These are phyloP conservation scores for Fusarium miscanthi DNA, from an alignment of 2,329 filamentous ascomycete genomes.

Conservation along the genomic window DNA sequence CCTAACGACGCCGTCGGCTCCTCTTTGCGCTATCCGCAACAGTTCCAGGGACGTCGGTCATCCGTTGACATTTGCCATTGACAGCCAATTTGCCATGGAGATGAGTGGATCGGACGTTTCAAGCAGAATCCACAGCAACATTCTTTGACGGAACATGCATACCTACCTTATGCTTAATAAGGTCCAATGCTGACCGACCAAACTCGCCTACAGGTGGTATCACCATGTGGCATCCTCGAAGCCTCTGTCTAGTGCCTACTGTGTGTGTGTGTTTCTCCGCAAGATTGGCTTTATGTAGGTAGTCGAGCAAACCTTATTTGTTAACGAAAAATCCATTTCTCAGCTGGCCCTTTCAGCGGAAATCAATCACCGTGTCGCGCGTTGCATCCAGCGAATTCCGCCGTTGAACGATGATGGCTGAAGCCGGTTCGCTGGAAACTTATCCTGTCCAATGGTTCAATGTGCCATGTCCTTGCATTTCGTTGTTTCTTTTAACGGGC, in stretches of 20 bases:
- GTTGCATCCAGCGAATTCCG: neutral
- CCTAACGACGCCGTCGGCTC: neutral
- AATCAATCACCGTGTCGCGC: slow-evolving; percentile 20
- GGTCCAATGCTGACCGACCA: neutral
- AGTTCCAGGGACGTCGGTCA: slow-evolving; percentile 8
- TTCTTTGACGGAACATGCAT: neutral
- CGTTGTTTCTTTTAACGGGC: neutral
- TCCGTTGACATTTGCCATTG: neutral
- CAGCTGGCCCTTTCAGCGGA: slow-evolving; percentile 14
- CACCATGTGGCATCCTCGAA: neutral
- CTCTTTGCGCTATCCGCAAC: slow-evolving; percentile 6
- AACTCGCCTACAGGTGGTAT: neutral
- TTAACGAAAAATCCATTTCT: neutral
- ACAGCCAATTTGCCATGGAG: neutral
- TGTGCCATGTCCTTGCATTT: slow-evolving; percentile 21
- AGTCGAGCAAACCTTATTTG: slow-evolving; percentile 10
- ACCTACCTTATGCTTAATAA: neutral
- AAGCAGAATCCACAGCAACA: slow-evolving; percentile 1
- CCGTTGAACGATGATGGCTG: neutral
- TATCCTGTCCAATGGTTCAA: neutral
- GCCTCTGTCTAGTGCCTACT: neutral
- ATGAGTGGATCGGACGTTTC: slow-evolving; percentile 22
- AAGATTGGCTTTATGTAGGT: slow-evolving; percentile 3
- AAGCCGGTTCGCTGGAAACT: neutral
- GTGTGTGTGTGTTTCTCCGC: neutral